Evolutionary conservation across 352 stramenopile genomes (phyloP).

Genomic region (Thraustotheca clavata): DNA sequence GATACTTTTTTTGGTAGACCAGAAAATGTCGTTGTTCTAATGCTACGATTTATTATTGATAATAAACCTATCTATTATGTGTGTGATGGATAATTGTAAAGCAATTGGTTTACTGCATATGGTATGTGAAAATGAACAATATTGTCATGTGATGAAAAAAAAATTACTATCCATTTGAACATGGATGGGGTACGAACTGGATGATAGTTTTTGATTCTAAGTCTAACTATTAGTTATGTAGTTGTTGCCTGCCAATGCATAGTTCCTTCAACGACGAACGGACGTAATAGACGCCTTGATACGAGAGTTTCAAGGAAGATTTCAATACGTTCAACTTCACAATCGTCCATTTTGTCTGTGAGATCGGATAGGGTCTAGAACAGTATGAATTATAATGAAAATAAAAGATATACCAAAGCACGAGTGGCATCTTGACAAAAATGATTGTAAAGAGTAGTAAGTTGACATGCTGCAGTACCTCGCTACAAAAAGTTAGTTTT

Average conservation of each 20-base stretch:
- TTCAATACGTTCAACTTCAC: conserved; percentile 62
- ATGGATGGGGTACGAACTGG: not conserved
- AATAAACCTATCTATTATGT: no score
- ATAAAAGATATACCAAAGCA: conserved; percentile 28
- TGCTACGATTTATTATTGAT: no score
- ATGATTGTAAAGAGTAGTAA: conserved; percentile 79
- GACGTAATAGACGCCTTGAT: conserved; percentile 57
- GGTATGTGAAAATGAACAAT: no score
- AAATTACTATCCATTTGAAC: not conserved
- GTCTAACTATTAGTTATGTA: conserved; percentile 21
- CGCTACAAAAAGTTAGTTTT: conserved; percentile 27
- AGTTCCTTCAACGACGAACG: conserved; percentile 74
- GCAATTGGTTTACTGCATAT: no score
- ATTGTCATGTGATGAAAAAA: no score
- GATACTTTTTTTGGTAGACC: no score
- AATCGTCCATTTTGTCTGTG: conserved; percentile 52
- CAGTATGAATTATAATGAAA: not conserved
- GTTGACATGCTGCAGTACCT: conserved; percentile 67
- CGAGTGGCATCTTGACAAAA: conserved; percentile 51
- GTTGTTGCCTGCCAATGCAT: conserved; percentile 75
- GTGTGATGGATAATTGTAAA: no score
- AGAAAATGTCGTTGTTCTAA: no score
- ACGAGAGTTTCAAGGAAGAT: conserved; percentile 71
- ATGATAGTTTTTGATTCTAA: not conserved
- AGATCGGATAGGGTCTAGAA: conserved; percentile 60